Percentiles rank a stretch among this genome's conserved stretches.
Evolutionary conservation across 805 yeast genomes (phyloP).

Genomic region (Cyberlindnera samutprakarnensis): DNA sequence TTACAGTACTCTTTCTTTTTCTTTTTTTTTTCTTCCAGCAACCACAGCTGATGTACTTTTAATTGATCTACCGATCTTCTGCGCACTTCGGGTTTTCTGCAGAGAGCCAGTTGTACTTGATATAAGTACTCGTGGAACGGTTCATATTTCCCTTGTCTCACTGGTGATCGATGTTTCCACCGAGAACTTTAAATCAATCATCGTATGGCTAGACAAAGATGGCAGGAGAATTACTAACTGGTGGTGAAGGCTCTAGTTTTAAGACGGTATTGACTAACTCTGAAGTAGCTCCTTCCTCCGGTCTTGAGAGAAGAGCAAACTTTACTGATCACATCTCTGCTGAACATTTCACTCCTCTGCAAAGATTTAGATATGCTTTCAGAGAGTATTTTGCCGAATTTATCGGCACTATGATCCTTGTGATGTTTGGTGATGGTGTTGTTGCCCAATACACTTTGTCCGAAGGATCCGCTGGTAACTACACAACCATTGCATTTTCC

Average conservation of each 20-base stretch:
- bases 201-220: too few relatives aligned
- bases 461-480: constrained; percentile 30
- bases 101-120: too few relatives aligned
- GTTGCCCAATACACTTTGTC: constrained; percentile 38
- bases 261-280: too few relatives aligned
- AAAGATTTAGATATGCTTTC: constrained; percentile 21
- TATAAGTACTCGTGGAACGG: too few relatives aligned
- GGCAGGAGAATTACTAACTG: too few relatives aligned
- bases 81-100: too few relatives aligned
- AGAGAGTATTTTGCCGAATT: constrained; percentile 47
- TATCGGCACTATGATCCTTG: constrained; percentile 39
- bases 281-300: constrained; percentile 20
- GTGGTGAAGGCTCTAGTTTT: too few relatives aligned
- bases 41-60: constrained; percentile 5
- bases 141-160: too few relatives aligned
- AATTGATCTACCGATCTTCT: too few relatives aligned
- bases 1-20: too few relatives aligned
- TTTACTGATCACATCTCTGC: constrained; percentile 7
- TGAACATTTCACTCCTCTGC: constrained; percentile 16
- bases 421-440: constrained; percentile 41
- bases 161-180: too few relatives aligned
- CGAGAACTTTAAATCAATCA: too few relatives aligned
- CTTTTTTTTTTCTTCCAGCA: background rate
- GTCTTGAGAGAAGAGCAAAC: constrained; percentile 21
- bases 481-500: constrained; percentile 35